phyloP scores from a whole-genome alignment of 768 basidiomycete genomes.

The Polyporus arcularius region DNA sequence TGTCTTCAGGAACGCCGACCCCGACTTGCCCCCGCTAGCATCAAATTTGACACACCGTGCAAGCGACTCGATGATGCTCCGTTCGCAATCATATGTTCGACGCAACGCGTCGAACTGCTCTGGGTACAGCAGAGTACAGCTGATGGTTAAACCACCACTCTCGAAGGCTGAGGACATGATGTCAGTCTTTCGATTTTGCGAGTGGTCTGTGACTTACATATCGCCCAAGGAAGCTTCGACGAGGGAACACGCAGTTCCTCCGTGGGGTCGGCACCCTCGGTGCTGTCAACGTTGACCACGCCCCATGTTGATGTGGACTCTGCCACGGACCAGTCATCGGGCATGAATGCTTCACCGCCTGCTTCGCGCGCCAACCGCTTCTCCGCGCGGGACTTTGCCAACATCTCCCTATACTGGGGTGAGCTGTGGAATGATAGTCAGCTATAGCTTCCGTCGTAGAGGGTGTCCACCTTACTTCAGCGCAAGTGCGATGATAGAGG shows the following conservation, averaged over 20 bases:
- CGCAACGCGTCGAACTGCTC: slow-evolving; percentile 96
- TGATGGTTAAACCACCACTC: slow-evolving; percentile 86
- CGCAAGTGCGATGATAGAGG: slow-evolving; percentile 95
- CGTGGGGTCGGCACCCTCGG: slow-evolving; percentile 66
- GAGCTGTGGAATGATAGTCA: slow-evolving; percentile 51
- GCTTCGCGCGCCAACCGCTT: slow-evolving; percentile 64
- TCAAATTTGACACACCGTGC: slow-evolving; percentile 97
- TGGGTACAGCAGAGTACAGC: slow-evolving; percentile 92
- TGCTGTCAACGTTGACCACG: slow-evolving; percentile 79
- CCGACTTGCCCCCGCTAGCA: slow-evolving; percentile 93
- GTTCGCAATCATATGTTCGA: slow-evolving; percentile 90
- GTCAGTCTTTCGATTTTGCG: neutral
- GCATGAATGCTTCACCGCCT: slow-evolving; percentile 87
- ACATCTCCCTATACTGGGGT: slow-evolving; percentile 79
- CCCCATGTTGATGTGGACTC: slow-evolving; percentile 93
- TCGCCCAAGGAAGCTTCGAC: slow-evolving; percentile 79
- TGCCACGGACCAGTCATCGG: slow-evolving; percentile 79
- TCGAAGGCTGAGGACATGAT: slow-evolving; percentile 66
- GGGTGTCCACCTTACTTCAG: slow-evolving; percentile 60
- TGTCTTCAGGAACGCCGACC: slow-evolving; percentile 95
- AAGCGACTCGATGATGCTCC: slow-evolving; percentile 90
- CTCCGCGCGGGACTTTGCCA: slow-evolving; percentile 74
- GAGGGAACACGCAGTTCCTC: slow-evolving; percentile 77
- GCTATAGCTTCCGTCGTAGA: neutral
- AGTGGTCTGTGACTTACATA: slow-evolving; percentile 51